These are phyloP conservation scores for Catharanthus roseus DNA, from an alignment of 257 asterid species.

Conservation along the genomic window DNA sequence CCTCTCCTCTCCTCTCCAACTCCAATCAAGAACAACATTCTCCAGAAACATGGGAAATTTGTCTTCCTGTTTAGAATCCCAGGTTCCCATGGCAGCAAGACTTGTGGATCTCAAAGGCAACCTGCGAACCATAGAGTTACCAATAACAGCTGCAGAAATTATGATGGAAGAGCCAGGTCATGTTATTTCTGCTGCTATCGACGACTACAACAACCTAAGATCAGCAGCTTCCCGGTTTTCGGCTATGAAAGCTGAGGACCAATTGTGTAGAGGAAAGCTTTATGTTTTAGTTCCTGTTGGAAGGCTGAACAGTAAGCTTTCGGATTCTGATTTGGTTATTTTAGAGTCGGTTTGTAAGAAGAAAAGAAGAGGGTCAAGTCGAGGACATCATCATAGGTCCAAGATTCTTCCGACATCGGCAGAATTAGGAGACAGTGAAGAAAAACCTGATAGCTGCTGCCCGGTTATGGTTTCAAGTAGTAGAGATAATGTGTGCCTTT, in stretches of 20 bases:
- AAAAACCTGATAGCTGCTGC: not conserved
- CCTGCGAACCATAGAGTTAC: slow-evolving; percentile 18
- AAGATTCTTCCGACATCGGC: slow-evolving; percentile 27
- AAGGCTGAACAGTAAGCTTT: slow-evolving; percentile 26
- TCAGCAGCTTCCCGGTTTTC: slow-evolving; percentile 18
- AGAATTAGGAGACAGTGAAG: slow-evolving; percentile 13
- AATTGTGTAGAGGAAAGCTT: slow-evolving; percentile 16
- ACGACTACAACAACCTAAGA: slow-evolving; percentile 7
- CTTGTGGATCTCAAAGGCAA: slow-evolving; percentile 31
- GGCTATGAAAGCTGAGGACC: slow-evolving; percentile 44
- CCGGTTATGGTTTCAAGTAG: slow-evolving; percentile 10
- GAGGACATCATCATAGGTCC: slow-evolving; percentile 18
- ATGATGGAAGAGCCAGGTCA: slow-evolving; percentile 39
- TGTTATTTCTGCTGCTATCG: slow-evolving; percentile 23
- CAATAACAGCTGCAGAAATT: slow-evolving; percentile 37
- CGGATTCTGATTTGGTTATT: slow-evolving; percentile 34
- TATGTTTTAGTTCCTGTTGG: slow-evolving; percentile 29
- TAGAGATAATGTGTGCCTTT: slow-evolving; percentile 10
- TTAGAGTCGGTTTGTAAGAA: slow-evolving; percentile 17
- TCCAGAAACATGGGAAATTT: slow-evolving; percentile 24
- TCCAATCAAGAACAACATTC: too few species aligned
- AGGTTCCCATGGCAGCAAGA: slow-evolving; percentile 17
- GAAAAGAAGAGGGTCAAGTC: slow-evolving; percentile 23
- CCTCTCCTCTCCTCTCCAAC: too few species aligned
- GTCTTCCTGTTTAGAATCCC: slow-evolving; percentile 24